Evolutionary conservation across 371 early-diverging fungal genomes (phyloP).

Genomic region (Mucor lusitanicus): DNA sequence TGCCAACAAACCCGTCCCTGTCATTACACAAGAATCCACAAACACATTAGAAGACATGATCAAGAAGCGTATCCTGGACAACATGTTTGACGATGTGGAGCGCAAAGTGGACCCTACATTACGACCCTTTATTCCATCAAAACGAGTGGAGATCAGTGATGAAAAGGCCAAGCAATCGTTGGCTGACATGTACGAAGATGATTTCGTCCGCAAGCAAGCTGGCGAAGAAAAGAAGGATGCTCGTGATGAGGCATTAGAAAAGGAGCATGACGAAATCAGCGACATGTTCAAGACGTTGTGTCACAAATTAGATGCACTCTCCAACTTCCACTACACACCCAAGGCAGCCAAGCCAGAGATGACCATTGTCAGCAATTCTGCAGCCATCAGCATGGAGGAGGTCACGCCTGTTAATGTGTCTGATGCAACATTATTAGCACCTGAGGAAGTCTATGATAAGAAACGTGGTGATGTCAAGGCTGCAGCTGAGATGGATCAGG

Average conservation of each 20-base stretch:
- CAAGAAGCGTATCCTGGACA: slow-evolving; percentile 83
- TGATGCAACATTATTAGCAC: slow-evolving; percentile 82
- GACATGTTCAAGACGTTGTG: slow-evolving; percentile 73
- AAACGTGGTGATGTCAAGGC: slow-evolving; percentile 62
- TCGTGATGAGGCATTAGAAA: slow-evolving; percentile 72
- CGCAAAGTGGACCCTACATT: slow-evolving; percentile 75
- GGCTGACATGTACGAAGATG: slow-evolving; percentile 91
- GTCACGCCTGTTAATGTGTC: slow-evolving; percentile 88
- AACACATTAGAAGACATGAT: slow-evolving; percentile 90
- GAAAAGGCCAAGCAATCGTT: slow-evolving; percentile 84
- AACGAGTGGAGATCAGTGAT: slow-evolving; percentile 78
- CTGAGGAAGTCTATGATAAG: slow-evolving; percentile 89
- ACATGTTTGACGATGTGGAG: slow-evolving; percentile 90
- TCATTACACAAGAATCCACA: slow-evolving; percentile 92
- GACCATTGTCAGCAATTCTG: slow-evolving; percentile 76
- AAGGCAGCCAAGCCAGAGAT: slow-evolving; percentile 76
- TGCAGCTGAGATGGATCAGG: slow-evolving; percentile 73
- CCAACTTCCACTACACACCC: slow-evolving; percentile 93
- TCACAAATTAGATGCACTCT: slow-evolving; percentile 85
- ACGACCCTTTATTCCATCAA: slow-evolving; percentile 79
- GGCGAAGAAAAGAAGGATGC: slow-evolving; percentile 60
- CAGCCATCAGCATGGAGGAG: slow-evolving; percentile 95
- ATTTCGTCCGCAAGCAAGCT: slow-evolving; percentile 71
- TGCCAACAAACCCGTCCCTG: slow-evolving; percentile 89
- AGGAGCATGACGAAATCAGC: slow-evolving; percentile 82